Conservation (phyloP, 2,329 filamentous ascomycete genomes). For the Aspergillus phoenicis region DNA sequence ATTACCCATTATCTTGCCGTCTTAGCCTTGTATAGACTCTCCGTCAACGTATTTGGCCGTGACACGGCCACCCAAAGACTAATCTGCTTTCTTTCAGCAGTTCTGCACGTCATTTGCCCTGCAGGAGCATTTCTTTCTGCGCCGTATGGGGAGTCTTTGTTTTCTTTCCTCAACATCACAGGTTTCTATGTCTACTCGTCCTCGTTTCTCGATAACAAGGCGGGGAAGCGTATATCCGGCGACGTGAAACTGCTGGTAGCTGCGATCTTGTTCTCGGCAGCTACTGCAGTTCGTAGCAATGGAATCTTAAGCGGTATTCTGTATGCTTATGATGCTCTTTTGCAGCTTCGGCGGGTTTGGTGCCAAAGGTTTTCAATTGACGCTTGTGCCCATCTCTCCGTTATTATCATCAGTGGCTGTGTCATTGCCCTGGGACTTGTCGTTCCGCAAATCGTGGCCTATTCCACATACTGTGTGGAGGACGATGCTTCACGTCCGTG, state of each 20-base stretch:
- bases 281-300: slow-evolving; percentile 79
- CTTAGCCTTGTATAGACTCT: slow-evolving; percentile 69
- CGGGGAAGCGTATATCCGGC: slow-evolving; percentile 29
- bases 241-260: slow-evolving; percentile 61
- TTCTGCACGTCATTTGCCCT: slow-evolving; percentile 80
- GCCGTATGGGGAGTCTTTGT: slow-evolving; percentile 79
- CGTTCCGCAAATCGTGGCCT: slow-evolving; percentile 75
- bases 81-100: slow-evolving; percentile 63
- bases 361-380: slow-evolving; percentile 37
- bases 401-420: slow-evolving; percentile 67
- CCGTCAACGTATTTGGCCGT: slow-evolving; percentile 56
- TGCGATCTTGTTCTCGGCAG: slow-evolving; percentile 70
- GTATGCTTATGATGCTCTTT: slow-evolving; percentile 65
- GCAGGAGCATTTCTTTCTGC: slow-evolving; percentile 88
- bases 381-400: slow-evolving; percentile 56
- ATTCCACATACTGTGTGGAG: slow-evolving; percentile 66
- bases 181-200: slow-evolving; percentile 71
- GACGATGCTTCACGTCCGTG: slow-evolving; percentile 60
- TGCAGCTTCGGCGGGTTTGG: slow-evolving; percentile 47
- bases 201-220: slow-evolving; percentile 36
- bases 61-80: slow-evolving; percentile 32
- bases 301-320: slow-evolving; percentile 79
- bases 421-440: slow-evolving; percentile 68
- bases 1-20: slow-evolving; percentile 75
- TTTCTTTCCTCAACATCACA: slow-evolving; percentile 73